phyloP scores from a whole-genome alignment of 1,139 yeast species.

The Suhomyces coccinellae region DNA sequence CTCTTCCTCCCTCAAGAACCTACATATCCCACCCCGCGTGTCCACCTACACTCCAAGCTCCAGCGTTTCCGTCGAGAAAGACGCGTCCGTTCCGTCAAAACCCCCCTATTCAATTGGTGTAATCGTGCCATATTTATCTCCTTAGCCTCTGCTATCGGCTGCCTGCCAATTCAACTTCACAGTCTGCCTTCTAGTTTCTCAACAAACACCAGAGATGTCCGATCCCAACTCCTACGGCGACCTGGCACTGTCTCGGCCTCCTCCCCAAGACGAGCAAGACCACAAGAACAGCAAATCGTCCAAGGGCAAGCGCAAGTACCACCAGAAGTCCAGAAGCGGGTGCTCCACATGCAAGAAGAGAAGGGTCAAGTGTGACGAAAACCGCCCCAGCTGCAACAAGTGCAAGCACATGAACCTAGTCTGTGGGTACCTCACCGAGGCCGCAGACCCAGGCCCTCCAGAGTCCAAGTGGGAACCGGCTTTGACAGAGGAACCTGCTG shows the following conservation, averaged over 20 bases:
- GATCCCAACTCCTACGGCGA: neutral
- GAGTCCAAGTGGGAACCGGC: conserved; percentile 7
- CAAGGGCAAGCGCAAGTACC: conserved; percentile 65
- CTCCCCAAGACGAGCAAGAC: conserved; percentile 1
- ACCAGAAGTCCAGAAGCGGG: conserved; percentile 83
- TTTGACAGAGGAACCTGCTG: conserved; percentile 1
- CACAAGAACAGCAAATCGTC: conserved; percentile 21
- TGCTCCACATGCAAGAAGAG: conserved; percentile 87
- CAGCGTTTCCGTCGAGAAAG: neutral
- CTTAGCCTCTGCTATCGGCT: neutral
- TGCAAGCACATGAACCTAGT: conserved; percentile 75
- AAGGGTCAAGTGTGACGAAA: conserved; percentile 90
- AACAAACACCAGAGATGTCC: conserved; percentile 11
- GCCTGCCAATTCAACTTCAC: conserved; percentile 8
- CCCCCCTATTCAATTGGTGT: neutral
- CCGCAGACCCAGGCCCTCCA: conserved; percentile 20
- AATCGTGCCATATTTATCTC: neutral
- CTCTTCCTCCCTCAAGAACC: neutral
- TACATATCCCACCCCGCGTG: neutral
- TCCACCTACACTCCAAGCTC: neutral
- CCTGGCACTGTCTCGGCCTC: neutral
- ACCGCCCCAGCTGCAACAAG: conserved; percentile 74
- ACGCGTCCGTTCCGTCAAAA: neutral
- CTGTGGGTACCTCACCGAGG: conserved; percentile 53
- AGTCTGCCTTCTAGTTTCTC: conserved; percentile 7